Evolutionary conservation across 495 filamentous ascomycete genomes (phyloP).

Genomic region (Bryoglossum gracile): DNA sequence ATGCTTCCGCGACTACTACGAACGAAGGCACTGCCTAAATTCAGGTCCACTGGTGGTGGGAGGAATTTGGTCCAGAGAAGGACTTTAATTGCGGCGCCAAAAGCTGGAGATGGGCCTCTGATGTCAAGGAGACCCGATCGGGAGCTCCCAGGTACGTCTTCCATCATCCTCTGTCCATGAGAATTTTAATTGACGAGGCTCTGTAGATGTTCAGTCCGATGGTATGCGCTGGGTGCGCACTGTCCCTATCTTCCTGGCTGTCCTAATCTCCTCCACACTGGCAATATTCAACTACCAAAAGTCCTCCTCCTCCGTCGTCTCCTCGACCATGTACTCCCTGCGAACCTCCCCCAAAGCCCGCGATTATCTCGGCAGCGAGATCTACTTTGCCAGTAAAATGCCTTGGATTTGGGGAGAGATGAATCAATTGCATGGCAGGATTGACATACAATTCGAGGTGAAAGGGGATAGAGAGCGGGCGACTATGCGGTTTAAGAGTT

Average conservation of each 20-base stretch:
- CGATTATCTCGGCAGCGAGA: constrained; percentile 77
- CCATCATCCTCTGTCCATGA: background rate
- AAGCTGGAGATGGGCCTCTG: constrained; percentile 57
- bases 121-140: constrained; percentile 75
- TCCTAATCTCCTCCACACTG: constrained; percentile 58
- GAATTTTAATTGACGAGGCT: background rate
- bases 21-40: constrained; percentile 12
- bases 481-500: constrained; percentile 74
- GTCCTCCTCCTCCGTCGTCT: constrained; percentile 70
- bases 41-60: background rate
- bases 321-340: constrained; percentile 80
- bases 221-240: constrained; percentile 38
- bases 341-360: constrained; percentile 70
- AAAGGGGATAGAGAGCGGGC: constrained; percentile 69
- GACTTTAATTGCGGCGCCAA: constrained; percentile 33
- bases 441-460: constrained; percentile 81
- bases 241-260: constrained; percentile 45
- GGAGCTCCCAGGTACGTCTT: constrained; percentile 56
- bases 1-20: constrained; percentile 24
- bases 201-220: constrained; percentile 16
- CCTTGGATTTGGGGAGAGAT: constrained; percentile 92
- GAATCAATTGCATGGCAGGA: constrained; percentile 88
- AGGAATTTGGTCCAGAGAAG: constrained; percentile 9
- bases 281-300: constrained; percentile 99
- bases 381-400: constrained; percentile 80